Evolutionary conservation across 495 filamentous ascomycete species (phyloP), one percentile per base, ranked within the genome.

Genomic region (Baudoinia panamericana): DNA sequence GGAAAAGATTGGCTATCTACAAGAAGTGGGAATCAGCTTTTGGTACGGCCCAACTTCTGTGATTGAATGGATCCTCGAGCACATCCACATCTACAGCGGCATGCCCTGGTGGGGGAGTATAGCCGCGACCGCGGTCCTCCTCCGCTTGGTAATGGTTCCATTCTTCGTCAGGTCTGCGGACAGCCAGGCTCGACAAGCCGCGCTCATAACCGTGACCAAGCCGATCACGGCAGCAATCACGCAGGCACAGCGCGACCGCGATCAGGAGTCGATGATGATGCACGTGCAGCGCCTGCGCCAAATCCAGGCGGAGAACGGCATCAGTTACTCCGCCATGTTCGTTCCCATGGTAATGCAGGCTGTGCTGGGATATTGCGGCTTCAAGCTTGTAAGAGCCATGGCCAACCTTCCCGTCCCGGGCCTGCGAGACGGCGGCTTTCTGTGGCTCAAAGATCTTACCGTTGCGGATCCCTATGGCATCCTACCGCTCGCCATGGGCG

Each of bases 51-150:
- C 78, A 2, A 79, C 82, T 0, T 54, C 74, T 1, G 43, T 71
- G 8, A 70, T 90, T 39, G 66, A 95, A 65, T 82, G 63, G 62
- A 3, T 76, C 6, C 60, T 95, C 22, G 90, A 97, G 62, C 76
- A 87, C 53, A 53, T 90, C 35, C 82, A 95, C 61, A 60, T 94
- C 39, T 76, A 66, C 52, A 54, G 56, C 2, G 84, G 75, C 8
- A 57, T 81, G 36, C 81, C 83, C 1, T 95, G 88, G 90, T 84
- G 83, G 76, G 72, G 61, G 5, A 74, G 81, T 42, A 78, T 95
- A 38, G 52, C 74, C 10, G 52, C 70, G 5, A 66, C 76, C 0
- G 75, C 81, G 25, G 2, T 86, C 0, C 24, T 69, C n/a, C 55
- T 84, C 46, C 76, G 88, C 32, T n/a, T 68, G 1, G 52, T 58